Conservation (phyloP, 2,329 filamentous ascomycete species). For the Pseudonectria buxi region DNA sequence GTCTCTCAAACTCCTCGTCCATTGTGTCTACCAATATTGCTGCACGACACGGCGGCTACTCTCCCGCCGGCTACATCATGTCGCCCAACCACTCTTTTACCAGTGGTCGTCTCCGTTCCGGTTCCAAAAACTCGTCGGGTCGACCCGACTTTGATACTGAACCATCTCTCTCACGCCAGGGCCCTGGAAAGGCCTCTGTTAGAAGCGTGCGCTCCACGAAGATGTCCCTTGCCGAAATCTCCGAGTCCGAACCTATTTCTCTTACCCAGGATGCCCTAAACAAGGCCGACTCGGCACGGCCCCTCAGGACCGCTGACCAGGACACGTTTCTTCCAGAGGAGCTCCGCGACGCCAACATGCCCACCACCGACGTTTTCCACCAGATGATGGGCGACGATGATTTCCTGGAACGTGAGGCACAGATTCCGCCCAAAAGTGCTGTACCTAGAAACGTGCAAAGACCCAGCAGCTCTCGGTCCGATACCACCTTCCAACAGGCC, state of each 20-base stretch:
- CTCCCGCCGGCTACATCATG: constrained; percentile 60
- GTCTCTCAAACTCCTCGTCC: constrained; percentile 48
- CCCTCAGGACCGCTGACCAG: constrained; percentile 34
- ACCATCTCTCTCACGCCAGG: constrained; percentile 40
- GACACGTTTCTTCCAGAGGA: constrained; percentile 32
- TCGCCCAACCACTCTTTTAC: constrained; percentile 59
- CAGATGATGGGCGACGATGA: constrained; percentile 25
- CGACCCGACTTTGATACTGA: constrained; percentile 36
- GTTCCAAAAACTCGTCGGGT: constrained; percentile 42
- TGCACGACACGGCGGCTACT: constrained; percentile 64
- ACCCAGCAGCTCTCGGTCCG: constrained; percentile 44
- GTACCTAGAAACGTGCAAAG: constrained; percentile 17
- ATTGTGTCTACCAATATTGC: constrained; percentile 63
- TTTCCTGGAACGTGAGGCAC: constrained; percentile 10
- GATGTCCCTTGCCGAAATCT: constrained; percentile 49
- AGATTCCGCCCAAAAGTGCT: constrained; percentile 4
- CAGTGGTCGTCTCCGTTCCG: constrained; percentile 43
- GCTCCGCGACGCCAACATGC: constrained; percentile 26
- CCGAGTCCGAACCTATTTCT: constrained; percentile 47
- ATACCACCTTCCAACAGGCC: constrained; percentile 58
- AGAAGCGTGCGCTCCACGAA: constrained; percentile 45
- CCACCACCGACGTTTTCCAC: constrained; percentile 27
- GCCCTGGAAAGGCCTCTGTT: constrained; percentile 48
- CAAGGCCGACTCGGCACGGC: constrained; percentile 40
- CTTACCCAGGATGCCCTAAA: constrained; percentile 47